Evolutionary conservation across 2,329 filamentous ascomycete species (phyloP).

Genomic region (Colletotrichum orbiculare): DNA sequence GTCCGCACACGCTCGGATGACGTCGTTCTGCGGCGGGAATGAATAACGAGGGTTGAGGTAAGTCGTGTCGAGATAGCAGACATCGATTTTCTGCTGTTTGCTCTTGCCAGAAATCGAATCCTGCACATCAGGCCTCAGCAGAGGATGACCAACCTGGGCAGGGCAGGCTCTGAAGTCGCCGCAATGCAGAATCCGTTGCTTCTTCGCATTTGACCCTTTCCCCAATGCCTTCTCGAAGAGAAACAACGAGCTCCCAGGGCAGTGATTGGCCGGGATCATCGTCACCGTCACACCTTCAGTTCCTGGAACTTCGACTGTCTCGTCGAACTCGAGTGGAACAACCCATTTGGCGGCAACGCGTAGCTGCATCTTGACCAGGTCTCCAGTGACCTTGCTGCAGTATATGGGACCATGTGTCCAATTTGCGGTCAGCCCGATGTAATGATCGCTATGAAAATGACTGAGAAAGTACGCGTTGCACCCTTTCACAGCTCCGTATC

Average conservation of each 20-base stretch:
- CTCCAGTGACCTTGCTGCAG: conserved; percentile 92
- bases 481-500: conserved; percentile 91
- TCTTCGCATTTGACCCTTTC: conserved; percentile 66
- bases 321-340: conserved; percentile 86
- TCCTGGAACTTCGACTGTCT: conserved; percentile 79
- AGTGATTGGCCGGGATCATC: conserved; percentile 97
- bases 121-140: conserved; percentile 79
- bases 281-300: conserved; percentile 88
- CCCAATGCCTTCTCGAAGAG: conserved; percentile 85
- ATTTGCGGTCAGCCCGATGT: conserved; percentile 86
- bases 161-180: conserved; percentile 95
- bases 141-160: conserved; percentile 83
- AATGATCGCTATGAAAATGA: conserved; percentile 98
- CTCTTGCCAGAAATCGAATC: conserved; percentile 77
- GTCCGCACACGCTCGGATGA: conserved; percentile 87
- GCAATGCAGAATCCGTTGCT: conserved; percentile 90
- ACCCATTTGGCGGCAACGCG: conserved; percentile 88
- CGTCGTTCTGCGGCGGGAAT: conserved; percentile 88
- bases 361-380: conserved; percentile 87
- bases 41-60: conserved; percentile 96
- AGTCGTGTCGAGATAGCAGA: conserved; percentile 97
- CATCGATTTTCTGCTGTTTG: conserved; percentile 88
- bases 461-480: conserved; percentile 96
- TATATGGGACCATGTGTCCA: conserved; percentile 97
- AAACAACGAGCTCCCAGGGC: conserved; percentile 92